Base-by-base conservation (phyloP, 2,329 filamentous ascomycete genomes). In the Hymenotorrendiella dingleyae region DNA sequence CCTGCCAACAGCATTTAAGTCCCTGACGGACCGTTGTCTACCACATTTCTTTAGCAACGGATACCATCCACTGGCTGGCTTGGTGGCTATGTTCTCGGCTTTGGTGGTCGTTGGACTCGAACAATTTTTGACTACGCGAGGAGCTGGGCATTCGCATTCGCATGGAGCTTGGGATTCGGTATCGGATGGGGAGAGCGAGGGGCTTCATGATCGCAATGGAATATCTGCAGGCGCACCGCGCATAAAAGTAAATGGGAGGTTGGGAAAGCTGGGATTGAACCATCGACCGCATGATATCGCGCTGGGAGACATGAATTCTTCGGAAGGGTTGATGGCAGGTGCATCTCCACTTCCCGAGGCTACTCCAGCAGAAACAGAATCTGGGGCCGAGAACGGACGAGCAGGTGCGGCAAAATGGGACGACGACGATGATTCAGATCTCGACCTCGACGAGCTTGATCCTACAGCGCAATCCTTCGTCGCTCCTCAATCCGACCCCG, bases 51-150 rank as follows among this genome's bases (percentile, higher is more conserved):
- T 90, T 76, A 91, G 78, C 61, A 59, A 83, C 49, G 76, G 77
- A n/a, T 94, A 93, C 62, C 77, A 73, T 35, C 86, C 86, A 5
- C 82, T 94, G 61, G 80, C 87, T 0, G 88, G 89, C 2, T 72
- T 93, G 36, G 77, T 94, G 35, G 84, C 86, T 43, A 91, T 94
- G 85, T 64, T 81, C 8, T 81, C 85, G 9, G 85, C 87, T n/a
- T 72, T 94, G 46, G 68, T 85, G 4, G 89, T 96, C 3, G 86
- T 94, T 6, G 77, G 80, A 2, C 75, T 96, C 40, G 91, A 97
- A 64, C 94, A 93, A 67, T 88, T 89, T 62, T 82, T 97, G 54
- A 89, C 88, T 0, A 84, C 82, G 2, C 67, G 78, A 42, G 79
- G 79, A 32, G 80, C 78, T 2, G 71, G 76, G 1, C 79, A 80